Base-by-base conservation (phyloP, 2,329 filamentous ascomycete genomes). In the Trichoderma atrobrunneum region DNA sequence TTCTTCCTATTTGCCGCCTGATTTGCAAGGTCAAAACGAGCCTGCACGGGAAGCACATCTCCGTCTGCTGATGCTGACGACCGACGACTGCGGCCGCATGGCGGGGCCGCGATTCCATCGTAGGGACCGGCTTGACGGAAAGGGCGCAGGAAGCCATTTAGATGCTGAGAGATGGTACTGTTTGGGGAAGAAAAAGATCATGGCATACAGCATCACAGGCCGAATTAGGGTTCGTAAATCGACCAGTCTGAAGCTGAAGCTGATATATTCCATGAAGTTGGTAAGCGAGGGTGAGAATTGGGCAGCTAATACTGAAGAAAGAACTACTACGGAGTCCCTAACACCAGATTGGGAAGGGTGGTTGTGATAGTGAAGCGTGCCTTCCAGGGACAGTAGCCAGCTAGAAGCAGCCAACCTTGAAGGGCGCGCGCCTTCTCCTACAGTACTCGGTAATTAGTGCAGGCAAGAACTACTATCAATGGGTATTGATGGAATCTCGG, bases 41-140 rank as follows among this genome's bases (percentile, higher is more conserved):
- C 61, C 34, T 71, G 51, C 43, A 48, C 61, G 69, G 69, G 43
- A 34, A 61, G 51, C 30, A 34, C 69, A 61, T 24, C 56, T 67
- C 70, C 70, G 70, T 62, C 56, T 61, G 63, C 64, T 66, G 56
- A 64, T 72, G 70, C 70, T 72, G 70, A 72, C 70, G 63, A 56
- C 56, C 54, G 62, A 66, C 39, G 30, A 61, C 70, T 72, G 62
- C 70, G 70, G 70, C 48, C 70, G 62, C 36, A 71, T 51, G 34
- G 62, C 70, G 70, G 70, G 70, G 63, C 63, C 70, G 70, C 70
- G 39, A 56, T 60, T 67, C 54, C 70, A 61, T 66, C 63, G 30
- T 28, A 62, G 28, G 60, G 16, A 32, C 68, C 68, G 60, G 48
- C 39, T 57, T 56, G 32, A 64, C 51, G 43, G 60, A 32, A 64